A percentile compares a stretch with the other conserved stretches of the same genome.
Conservation (phyloP, 805 yeast genomes). For the Zygotorulaspora florentina region DNA sequence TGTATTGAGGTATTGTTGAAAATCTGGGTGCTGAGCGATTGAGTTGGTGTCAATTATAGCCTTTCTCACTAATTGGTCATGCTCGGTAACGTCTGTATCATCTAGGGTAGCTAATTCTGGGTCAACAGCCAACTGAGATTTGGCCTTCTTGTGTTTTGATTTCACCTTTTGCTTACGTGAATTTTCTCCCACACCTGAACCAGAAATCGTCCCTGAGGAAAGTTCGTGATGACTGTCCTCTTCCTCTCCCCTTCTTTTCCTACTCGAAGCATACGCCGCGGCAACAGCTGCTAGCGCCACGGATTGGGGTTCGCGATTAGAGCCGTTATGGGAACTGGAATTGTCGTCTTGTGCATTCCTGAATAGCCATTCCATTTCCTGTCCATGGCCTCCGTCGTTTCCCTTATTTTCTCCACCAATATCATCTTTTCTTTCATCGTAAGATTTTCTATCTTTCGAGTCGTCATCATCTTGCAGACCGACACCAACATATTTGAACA, state of each 20-base stretch:
- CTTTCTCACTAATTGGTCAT: conserved; percentile 63
- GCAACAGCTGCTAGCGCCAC: conserved; percentile 35
- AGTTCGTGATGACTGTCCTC: conserved; percentile 7
- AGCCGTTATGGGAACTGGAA: conserved; percentile 4
- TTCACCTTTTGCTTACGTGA: conserved; percentile 19
- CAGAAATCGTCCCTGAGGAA: background rate
- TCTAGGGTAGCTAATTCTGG: conserved; percentile 54
- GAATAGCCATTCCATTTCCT: conserved; percentile 12
- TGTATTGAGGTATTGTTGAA: conserved; percentile 35
- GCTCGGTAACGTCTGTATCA: conserved; percentile 43
- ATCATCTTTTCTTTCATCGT: conserved; percentile 23
- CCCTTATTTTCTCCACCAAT: conserved; percentile 17
- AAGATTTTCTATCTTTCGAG: conserved; percentile 30
- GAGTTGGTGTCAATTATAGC: conserved; percentile 67
- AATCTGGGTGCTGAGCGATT: conserved; percentile 45
- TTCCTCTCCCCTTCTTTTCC: conserved; percentile 15
- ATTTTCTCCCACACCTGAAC: conserved; percentile 8
- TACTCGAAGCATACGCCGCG: conserved; percentile 30
- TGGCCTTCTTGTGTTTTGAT: conserved; percentile 16
- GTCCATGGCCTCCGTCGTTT: conserved; percentile 4
- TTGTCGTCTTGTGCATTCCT: conserved; percentile 13
- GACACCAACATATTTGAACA: conserved; percentile 67
- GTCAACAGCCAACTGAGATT: conserved; percentile 43
- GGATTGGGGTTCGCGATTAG: conserved; percentile 19
- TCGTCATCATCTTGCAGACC: conserved; percentile 41